phyloP scores from a whole-genome alignment of 768 basidiomycete genomes.

The Trametes elegans region DNA sequence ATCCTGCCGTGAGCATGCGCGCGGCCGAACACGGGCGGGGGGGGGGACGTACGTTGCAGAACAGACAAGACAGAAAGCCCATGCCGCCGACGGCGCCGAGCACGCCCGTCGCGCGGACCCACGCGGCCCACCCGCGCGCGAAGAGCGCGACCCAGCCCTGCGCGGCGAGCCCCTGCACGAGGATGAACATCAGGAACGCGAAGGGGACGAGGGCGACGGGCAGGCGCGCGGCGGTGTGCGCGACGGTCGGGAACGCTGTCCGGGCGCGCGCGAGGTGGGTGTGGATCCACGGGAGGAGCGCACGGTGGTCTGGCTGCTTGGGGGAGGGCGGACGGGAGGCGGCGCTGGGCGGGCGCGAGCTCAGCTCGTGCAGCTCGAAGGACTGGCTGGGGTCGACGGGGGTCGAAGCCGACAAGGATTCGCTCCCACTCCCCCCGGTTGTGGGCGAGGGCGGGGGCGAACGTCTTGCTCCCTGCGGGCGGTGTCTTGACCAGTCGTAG shows the following conservation, averaged over 20 bases:
- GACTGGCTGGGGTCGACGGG: background rate
- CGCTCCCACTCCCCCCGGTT: background rate
- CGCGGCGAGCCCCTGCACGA: slow-evolving; percentile 78
- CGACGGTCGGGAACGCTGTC: slow-evolving; percentile 64
- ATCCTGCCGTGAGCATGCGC: background rate
- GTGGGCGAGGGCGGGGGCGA: background rate
- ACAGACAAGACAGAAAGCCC: slow-evolving; percentile 66
- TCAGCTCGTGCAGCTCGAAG: slow-evolving; percentile 6
- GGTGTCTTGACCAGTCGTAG: slow-evolving; percentile 31
- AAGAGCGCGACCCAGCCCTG: slow-evolving; percentile 91
- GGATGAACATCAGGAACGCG: slow-evolving; percentile 92
- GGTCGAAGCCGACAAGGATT: background rate
- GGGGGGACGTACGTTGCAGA: slow-evolving; percentile 56
- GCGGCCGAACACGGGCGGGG: background rate
- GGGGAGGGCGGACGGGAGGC: background rate
- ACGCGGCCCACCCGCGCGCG: slow-evolving; percentile 58
- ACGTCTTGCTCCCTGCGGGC: background rate
- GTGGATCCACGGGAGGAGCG: slow-evolving; percentile 10
- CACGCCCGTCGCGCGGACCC: slow-evolving; percentile 36
- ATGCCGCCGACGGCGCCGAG: slow-evolving; percentile 46
- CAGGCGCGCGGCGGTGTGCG: slow-evolving; percentile 61
- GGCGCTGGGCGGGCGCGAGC: background rate
- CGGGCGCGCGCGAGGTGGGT: slow-evolving; percentile 22
- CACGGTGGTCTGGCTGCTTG: background rate
- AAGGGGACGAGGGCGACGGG: slow-evolving; percentile 87